Base-by-base conservation (phyloP, 352 stramenopile species). In the Phytophthora pistaciae region DNA sequence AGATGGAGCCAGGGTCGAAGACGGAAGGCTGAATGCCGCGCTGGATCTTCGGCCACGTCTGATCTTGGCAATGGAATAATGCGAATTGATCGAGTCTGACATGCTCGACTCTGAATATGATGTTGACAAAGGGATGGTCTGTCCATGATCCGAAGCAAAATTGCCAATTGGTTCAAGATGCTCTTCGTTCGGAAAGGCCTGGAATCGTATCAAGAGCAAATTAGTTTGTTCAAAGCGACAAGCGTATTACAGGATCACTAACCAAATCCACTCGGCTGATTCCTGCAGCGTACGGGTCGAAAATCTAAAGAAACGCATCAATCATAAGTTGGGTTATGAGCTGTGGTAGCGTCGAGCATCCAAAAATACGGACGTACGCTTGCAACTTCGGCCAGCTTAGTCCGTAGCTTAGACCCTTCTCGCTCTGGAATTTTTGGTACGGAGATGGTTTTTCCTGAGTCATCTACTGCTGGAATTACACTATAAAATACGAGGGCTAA, bases 101-200 rank as follows among this genome's bases (percentile, higher is more conserved):
- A 91, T 73, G 25, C 75, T 84, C 2, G 76, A 81, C 36, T 93
- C 85, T 1, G 84, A 89, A 31, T 87, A 74, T 3, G 80, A 87
- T 59, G 85, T 91, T 9, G 68, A 64, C 48, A 94, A 66, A 25
- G 87, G 85, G 46, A 96, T 77, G 1, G 85, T 94, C 52, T 94
- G 88, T 9, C 88, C 87, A 38, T 80, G 75, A 52, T 94, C 87
- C 1, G 80, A 86, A 8, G 73, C 77, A 56, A 94, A 94, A 62
- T 85, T 89, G 13, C 84, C 84, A 25, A 96, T 91, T 0, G 88
- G 88, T 36, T 91, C 85, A n/a, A 94, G 75, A 38, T 94, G 80
- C 48, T 96, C 88, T 25, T 96, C 86, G 46, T 92, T 92, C 27
- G 85, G 82, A 67, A 91, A 96, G 3, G 87, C 88, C 87, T 94